Evolutionary conservation across 805 yeast species (phyloP), one percentile per base, ranked within the genome.

Genomic region (Alloascoidea africana): DNA sequence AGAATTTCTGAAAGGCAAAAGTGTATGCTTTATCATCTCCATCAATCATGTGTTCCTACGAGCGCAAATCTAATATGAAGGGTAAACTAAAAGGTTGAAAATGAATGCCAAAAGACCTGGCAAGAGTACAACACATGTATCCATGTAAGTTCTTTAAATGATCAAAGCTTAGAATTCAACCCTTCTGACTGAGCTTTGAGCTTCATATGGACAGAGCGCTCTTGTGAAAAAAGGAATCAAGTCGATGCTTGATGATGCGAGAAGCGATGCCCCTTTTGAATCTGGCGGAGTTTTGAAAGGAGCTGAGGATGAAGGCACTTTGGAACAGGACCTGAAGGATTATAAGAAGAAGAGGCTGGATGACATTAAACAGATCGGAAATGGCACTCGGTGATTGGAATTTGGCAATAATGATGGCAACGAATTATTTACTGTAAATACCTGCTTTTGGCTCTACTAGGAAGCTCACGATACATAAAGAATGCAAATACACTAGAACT

Each of bases 31-130:
- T 16, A 32, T 17, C 15, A n/a, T n/a, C n/a, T n/a, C n/a, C n/a
- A n/a, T n/a, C n/a, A n/a, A n/a, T n/a, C n/a, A n/a, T n/a, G n/a
- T n/a, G n/a, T n/a, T n/a, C n/a, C n/a, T n/a, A n/a, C n/a, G n/a
- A n/a, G n/a, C n/a, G n/a, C n/a, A n/a, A n/a, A n/a, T n/a, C n/a
- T n/a, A n/a, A n/a, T n/a, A n/a, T n/a, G n/a, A n/a, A n/a, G n/a
- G n/a, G n/a, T n/a, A n/a, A n/a, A n/a, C n/a, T n/a, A n/a, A n/a
- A 56, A 71, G 46, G 58, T 73, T 39, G 68, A 79, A 48, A 89
- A 89, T 54, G 96, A 89, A 58, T 91, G 98, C 58, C 79, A 83
- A 38, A 89, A 78, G 18, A 68, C 83, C 19, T 91, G 96, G 96
- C 70, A 72, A 41, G 77, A 73, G 38, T 91, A 91, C 56, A 83